Conservation (phyloP, 176 grass and related monocot genomes). For the Alloteropsis semialata region DNA sequence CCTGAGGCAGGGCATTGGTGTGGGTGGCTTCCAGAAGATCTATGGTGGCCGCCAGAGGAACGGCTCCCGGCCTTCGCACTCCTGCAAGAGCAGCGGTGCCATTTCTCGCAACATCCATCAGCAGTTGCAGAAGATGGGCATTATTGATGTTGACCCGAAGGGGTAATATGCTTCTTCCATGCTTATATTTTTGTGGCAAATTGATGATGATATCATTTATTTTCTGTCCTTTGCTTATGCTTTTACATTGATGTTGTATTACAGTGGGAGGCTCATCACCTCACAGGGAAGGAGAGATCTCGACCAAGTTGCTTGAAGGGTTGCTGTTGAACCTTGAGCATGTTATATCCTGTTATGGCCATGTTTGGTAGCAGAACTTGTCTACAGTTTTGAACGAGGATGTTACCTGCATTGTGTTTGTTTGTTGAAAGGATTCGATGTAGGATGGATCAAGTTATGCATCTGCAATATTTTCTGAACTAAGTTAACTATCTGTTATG, state of each 20-base stretch:
- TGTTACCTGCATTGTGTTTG: not conserved
- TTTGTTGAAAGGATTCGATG: conserved; percentile 11
- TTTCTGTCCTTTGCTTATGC: not conserved
- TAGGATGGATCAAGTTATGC: too few species aligned
- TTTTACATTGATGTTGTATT: too few species aligned
- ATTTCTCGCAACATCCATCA: conserved; percentile 56
- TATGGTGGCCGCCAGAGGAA: conserved; percentile 66
- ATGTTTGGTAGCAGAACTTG: too few species aligned
- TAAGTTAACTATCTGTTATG: not conserved
- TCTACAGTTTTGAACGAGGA: conserved; percentile 24
- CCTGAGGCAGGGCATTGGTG: conserved; percentile 56
- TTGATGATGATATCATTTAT: too few species aligned
- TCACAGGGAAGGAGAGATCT: conserved; percentile 58
- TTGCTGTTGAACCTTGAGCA: conserved; percentile 37
- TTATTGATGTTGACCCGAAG: conserved; percentile 49
- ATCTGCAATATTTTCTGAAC: not conserved
- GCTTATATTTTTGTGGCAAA: too few species aligned
- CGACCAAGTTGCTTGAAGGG: conserved; percentile 54
- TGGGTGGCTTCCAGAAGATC: conserved; percentile 72
- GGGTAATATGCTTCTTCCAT: conserved; percentile 42
- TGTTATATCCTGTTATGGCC: too few species aligned
- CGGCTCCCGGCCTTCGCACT: conserved; percentile 43
- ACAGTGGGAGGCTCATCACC: conserved; percentile 52
- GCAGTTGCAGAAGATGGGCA: conserved; percentile 49
- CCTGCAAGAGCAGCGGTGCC: conserved; percentile 64